Base-by-base conservation (phyloP, 176 grass and related monocot genomes). In the Aegilops longissima region DNA sequence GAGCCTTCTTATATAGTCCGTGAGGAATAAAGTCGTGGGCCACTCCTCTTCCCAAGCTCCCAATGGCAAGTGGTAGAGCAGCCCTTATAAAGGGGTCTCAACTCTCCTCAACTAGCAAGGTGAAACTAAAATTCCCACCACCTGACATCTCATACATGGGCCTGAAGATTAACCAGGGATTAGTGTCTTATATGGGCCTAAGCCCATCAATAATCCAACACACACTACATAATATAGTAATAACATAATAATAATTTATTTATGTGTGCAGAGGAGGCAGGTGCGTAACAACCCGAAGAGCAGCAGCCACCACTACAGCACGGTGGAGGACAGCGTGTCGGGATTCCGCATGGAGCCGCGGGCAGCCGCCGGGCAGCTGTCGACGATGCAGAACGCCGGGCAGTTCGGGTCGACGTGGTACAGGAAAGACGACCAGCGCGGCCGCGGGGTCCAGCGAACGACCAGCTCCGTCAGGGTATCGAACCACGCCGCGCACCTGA, bases 291-390 rank as follows among this genome's bases (percentile, higher is more conserved):
- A 87, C 61, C 85, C 71, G 8, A 87, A 84, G 81, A 87, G 89
- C 76, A 66, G 51, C 27, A 91, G 84, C 35, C 83, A 94, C 64
- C 90, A 98, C 69, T 95, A 88, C 61, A 82, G 82, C 80, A 70
- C 84, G 71, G 82, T 68, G 45, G 93, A 95, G 9, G 95, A 98
- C 78, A 84, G 88, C 67, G 85, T 84, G 71, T 78, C 84, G 1
- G 94, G 88, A 3, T 94, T 96, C 88, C 88, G 90, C 27, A 87
- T 94, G 21, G 96, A 94, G 33, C 88, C 88, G 20, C 71, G 86
- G 12, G 79, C 36, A 12, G 76, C 30, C 13, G 82, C 78, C 56
- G 80, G 51, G 13, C 77, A 56, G 21, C 49, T 76, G 35, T 75
- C 69, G 18, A 82, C 78, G 24, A 80, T 89, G 84, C 97, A 91